Base-by-base conservation (phyloP, 2,329 filamentous ascomycete genomes). In the Orbilia ellipsospora region DNA sequence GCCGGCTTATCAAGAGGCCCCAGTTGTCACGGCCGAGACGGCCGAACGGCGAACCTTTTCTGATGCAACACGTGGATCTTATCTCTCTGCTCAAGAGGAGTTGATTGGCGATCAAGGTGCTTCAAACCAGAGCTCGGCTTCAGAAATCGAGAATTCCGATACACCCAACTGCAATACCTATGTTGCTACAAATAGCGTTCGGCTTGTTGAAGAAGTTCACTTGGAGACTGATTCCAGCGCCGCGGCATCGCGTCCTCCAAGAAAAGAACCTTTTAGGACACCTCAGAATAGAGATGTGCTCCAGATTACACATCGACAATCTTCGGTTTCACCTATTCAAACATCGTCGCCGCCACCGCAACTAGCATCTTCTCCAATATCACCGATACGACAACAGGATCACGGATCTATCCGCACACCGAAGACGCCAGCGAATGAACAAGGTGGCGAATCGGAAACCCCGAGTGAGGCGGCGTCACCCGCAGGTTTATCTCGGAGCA, bases 401-500 rank as follows among this genome's bases (percentile, higher is more conserved):
- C 48, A 13, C 3, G 66, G 78, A 23, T 61, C 73, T 26, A 16
- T 60, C 13, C 8, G 40, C 16, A 68, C 70, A 13, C 70, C 77
- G 28, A 78, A 78, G 16, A 61, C 76, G 15, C 62, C 40, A 20
- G 65, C 60, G 52, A 77, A 79, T 4, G 80, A 83, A 31, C 80
- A 81, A 15, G 80, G 82, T 55, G 86, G 87, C 45, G 87, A 87
- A n/a, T 66, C 73, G 2, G 73, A 76, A 20, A 69, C 73, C 10
- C 73, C 73, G 6, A 76, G 73, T 28, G 64, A 69, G 44, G 59
- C 78, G 90, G 94, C 74, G 12, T 76, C 73, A 3, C 73, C 73
- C 3, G 45, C 61, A 13, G 57, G 54, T 28, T 36, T 76, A 31
- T 50, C 66, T 2, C 98, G 98, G 85, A 97, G 94, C 83, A 98